Evolutionary conservation across 1,139 yeast species (phyloP).

Genomic region (Entelexis sorbosivorans): DNA sequence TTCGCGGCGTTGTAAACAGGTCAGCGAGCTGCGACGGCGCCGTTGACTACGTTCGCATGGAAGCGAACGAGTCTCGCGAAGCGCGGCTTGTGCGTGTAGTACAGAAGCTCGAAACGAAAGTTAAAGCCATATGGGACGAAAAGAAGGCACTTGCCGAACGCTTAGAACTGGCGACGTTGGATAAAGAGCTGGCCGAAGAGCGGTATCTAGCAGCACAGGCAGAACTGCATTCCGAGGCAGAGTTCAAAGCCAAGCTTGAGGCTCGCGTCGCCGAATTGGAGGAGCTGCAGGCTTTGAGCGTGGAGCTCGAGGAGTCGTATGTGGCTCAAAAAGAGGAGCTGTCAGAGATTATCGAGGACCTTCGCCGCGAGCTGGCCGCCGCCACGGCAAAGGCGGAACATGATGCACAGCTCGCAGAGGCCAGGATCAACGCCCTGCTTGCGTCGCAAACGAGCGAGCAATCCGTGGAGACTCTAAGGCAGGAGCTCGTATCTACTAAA

Average conservation of each 20-base stretch:
- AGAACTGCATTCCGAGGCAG: slow-evolving; percentile 21
- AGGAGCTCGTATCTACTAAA: slow-evolving; percentile 9
- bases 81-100: slow-evolving; percentile 14
- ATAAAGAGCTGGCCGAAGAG: slow-evolving; percentile 42
- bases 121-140: slow-evolving; percentile 18
- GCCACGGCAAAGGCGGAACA: background rate
- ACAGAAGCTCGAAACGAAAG: slow-evolving; percentile 19
- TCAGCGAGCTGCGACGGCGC: too few species aligned
- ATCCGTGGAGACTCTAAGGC: slow-evolving; percentile 6
- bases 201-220: slow-evolving; percentile 26
- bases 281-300: slow-evolving; percentile 49
- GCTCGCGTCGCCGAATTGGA: slow-evolving; percentile 39
- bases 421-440: background rate
- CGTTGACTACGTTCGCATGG: background rate
- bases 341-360: slow-evolving; percentile 2
- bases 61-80: background rate
- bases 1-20: too few species aligned
- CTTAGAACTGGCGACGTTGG: slow-evolving; percentile 38
- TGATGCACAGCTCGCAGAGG: background rate
- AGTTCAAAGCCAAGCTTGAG: slow-evolving; percentile 36
- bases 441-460: background rate
- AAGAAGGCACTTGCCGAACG: slow-evolving; percentile 22
- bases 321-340: slow-evolving; percentile 9
- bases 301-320: slow-evolving; percentile 42
- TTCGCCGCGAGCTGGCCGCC: background rate